Percentiles rank a stretch among this genome's conserved stretches.
Conservation (phyloP, 2,329 filamentous ascomycete species). For the Neoarthrinium moseri region DNA sequence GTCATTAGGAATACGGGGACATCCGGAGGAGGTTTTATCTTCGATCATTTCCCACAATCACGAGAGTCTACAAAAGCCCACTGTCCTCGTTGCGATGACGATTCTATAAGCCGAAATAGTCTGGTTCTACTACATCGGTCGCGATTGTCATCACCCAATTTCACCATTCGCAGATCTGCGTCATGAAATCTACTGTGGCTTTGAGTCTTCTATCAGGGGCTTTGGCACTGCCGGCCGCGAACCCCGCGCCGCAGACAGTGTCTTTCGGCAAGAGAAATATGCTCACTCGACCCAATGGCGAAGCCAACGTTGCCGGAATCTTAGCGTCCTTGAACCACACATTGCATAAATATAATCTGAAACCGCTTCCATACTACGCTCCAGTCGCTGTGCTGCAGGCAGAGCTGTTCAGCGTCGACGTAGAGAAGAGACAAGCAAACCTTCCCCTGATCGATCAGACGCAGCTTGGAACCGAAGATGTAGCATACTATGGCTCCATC, state of each 20-base stretch:
- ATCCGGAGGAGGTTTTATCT: neutral
- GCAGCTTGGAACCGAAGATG: slow-evolving; percentile 2
- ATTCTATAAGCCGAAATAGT: neutral
- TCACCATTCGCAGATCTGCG: neutral
- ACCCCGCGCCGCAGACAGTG: neutral
- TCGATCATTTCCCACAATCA: no score
- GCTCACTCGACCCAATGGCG: slow-evolving; percentile 4
- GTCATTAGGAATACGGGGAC: neutral
- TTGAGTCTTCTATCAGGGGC: slow-evolving; percentile 2
- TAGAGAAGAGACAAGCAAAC: neutral
- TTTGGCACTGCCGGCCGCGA: slow-evolving; percentile 3
- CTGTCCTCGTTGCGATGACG: neutral
- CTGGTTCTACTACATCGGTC: neutral
- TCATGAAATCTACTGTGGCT: slow-evolving; percentile 1
- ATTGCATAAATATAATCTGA: neutral
- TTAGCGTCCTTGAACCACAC: slow-evolving; percentile 5
- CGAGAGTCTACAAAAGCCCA: neutral
- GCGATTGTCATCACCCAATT: no score
- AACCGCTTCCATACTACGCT: slow-evolving; percentile 6
- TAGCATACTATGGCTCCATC: slow-evolving; percentile 1
- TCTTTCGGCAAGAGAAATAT: neutral
- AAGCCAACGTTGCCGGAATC: slow-evolving; percentile 5
- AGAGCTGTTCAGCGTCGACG: neutral
- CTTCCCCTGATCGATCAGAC: neutral
- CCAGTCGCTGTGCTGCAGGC: slow-evolving; percentile 6